Evolutionary conservation across 1,284 basidiomycete species (phyloP).

Genomic region (Coriolopsis trogii): DNA sequence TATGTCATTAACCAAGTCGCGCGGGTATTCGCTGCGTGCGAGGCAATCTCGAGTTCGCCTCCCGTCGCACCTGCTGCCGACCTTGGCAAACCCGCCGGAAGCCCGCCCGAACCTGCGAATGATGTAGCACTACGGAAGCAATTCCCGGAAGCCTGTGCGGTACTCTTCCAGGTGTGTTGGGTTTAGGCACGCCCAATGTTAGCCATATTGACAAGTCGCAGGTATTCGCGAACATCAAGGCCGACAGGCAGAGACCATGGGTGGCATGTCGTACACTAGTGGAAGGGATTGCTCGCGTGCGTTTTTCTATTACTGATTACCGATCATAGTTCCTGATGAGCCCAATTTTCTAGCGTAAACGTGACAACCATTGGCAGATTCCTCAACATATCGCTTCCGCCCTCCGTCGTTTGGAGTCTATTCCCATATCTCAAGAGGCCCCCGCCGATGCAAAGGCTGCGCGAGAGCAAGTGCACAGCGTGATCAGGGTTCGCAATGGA

Average conservation of each 20-base stretch:
- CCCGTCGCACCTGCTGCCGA: conserved; percentile 14
- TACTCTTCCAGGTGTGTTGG: conserved; percentile 50
- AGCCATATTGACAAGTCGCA: conserved; percentile 31
- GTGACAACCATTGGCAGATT: conserved; percentile 47
- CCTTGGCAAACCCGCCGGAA: conserved; percentile 6
- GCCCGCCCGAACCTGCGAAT: conserved; percentile 10
- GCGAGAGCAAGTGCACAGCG: conserved; percentile 46
- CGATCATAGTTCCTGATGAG: conserved; percentile 9
- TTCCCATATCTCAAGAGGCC: conserved; percentile 34
- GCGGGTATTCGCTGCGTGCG: conserved; percentile 20
- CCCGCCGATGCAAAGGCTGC: conserved; percentile 23
- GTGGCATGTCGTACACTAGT: conserved; percentile 44
- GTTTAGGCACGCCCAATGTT: conserved; percentile 7
- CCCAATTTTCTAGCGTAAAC: conserved; percentile 44
- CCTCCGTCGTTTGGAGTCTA: conserved; percentile 42
- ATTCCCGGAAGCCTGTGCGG: conserved; percentile 48
- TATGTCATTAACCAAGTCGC: conserved; percentile 43
- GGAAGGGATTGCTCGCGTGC: conserved; percentile 44
- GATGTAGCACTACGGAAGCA: conserved; percentile 41
- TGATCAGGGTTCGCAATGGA: conserved; percentile 70
- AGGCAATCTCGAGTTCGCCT: conserved; percentile 12
- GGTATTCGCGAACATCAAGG: conserved; percentile 27
- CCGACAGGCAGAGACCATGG: conserved; percentile 37
- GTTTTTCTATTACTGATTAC: conserved; percentile 26
- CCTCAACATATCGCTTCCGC: conserved; percentile 45